phyloP scores from a whole-genome alignment of 371 early-diverging fungal species.

The Massospora cicadina region DNA sequence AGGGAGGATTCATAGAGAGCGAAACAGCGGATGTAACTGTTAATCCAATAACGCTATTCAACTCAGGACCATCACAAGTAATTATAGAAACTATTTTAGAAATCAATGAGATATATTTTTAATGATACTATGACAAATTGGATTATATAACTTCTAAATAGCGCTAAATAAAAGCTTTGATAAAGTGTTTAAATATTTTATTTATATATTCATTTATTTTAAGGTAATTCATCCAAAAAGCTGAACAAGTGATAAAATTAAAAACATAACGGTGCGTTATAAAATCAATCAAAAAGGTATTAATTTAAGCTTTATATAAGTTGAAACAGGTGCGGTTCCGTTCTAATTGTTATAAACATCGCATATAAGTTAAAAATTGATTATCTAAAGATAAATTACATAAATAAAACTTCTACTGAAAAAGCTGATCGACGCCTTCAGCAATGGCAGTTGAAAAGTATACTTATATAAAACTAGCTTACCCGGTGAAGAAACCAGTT shows the following conservation, averaged over 20 bases:
- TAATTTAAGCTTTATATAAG: no score
- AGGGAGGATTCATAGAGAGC: slow-evolving; percentile 1
- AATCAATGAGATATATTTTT: background rate
- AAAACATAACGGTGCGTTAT: no score
- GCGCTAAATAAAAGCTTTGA: background rate
- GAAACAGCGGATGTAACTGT: slow-evolving; percentile 5
- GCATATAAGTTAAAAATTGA: background rate
- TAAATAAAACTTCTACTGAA: background rate
- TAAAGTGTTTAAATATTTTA: no score
- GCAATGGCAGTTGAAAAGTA: background rate
- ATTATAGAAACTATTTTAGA: background rate
- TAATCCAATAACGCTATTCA: background rate
- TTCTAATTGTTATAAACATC: background rate
- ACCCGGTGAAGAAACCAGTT: background rate
- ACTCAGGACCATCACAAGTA: background rate
- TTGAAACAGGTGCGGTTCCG: no score
- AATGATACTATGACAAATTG: background rate
- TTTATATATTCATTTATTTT: no score
- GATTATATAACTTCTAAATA: background rate
- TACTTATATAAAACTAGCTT: background rate
- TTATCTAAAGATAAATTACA: background rate
- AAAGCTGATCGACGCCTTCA: background rate
- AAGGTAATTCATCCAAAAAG: background rate
- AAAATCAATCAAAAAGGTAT: no score
- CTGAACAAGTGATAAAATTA: background rate